A percentile compares a stretch with the other conserved stretches of the same genome.
Conservation (phyloP, 768 basidiomycete species). For the Auricularia sp. region DNA sequence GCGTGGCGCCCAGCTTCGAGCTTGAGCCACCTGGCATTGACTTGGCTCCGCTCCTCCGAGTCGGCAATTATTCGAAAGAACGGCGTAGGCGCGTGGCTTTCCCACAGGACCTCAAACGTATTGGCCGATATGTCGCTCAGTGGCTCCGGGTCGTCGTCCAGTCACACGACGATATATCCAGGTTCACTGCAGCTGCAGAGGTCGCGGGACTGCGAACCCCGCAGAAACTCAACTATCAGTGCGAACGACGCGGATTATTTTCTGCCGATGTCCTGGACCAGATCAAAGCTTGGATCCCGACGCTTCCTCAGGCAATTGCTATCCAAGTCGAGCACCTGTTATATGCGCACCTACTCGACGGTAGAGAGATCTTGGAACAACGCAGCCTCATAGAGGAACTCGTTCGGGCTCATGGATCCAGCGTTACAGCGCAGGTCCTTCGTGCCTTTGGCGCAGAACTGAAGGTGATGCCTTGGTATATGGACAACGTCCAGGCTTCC, state of each 20-base stretch:
- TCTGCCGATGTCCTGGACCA: conserved; percentile 22
- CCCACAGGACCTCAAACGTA: background rate
- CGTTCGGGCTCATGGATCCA: conserved; percentile 20
- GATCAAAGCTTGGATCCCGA: conserved; percentile 24
- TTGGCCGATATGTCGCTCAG: conserved; percentile 16
- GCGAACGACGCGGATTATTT: conserved; percentile 36
- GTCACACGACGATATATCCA: conserved; percentile 21
- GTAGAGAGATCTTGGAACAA: conserved; percentile 38
- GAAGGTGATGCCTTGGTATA: background rate
- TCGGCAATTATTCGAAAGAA: background rate
- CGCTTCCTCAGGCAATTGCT: conserved; percentile 38
- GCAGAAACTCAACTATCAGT: conserved; percentile 24
- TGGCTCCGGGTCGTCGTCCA: conserved; percentile 43
- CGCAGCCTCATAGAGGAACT: conserved; percentile 25
- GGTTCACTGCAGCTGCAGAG: conserved; percentile 30
- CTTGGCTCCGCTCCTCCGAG: background rate
- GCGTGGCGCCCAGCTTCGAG: background rate
- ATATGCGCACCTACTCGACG: conserved; percentile 31
- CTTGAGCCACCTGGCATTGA: background rate
- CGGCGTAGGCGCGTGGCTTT: background rate
- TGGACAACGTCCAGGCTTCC: background rate
- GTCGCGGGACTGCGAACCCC: conserved; percentile 26
- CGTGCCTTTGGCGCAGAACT: conserved; percentile 24
- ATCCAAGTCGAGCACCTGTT: conserved; percentile 46
- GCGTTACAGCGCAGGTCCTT: conserved; percentile 31